phyloP scores from a whole-genome alignment of 2,329 filamentous ascomycete genomes.

The Dactylellina leptospora region DNA sequence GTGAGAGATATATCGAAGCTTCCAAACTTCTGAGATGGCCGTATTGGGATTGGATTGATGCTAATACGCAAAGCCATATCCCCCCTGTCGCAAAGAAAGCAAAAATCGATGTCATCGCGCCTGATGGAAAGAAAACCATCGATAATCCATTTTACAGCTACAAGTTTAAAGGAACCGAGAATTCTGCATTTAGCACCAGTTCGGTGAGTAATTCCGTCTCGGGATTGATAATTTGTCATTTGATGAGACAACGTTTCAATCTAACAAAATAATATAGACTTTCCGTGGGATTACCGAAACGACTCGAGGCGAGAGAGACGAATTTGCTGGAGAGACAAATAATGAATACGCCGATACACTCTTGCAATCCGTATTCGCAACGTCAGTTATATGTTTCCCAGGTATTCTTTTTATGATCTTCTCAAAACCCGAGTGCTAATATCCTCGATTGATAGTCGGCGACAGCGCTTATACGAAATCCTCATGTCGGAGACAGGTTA shows the following conservation, averaged over 20 bases:
- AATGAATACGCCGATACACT: conserved; percentile 6
- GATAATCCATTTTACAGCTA: conserved; percentile 21
- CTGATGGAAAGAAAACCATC: conserved; percentile 30
- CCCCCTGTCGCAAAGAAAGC: conserved; percentile 37
- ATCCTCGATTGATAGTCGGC: conserved; percentile 33
- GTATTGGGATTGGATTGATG: conserved; percentile 56
- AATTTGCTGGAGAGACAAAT: neutral
- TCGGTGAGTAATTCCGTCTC: too few species aligned
- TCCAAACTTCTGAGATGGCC: conserved; percentile 53
- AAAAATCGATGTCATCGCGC: conserved; percentile 39
- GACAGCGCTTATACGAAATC: conserved; percentile 54
- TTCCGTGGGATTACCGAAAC: conserved; percentile 10
- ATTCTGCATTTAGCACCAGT: too few species aligned
- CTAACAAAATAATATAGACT: too few species aligned
- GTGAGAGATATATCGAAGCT: conserved; percentile 52
- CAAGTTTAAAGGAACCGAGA: conserved; percentile 8
- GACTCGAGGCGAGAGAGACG: conserved; percentile 13
- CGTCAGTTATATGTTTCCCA: too few species aligned
- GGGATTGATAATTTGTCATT: too few species aligned
- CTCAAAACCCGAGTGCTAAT: too few species aligned
- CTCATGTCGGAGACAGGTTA: conserved; percentile 53
- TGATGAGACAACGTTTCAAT: too few species aligned
- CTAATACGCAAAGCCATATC: conserved; percentile 38
- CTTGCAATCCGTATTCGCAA: neutral
- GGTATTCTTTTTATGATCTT: too few species aligned